phyloP scores from a whole-genome alignment of 2,329 filamentous ascomycete species.

The Diplocarpon rosae region DNA sequence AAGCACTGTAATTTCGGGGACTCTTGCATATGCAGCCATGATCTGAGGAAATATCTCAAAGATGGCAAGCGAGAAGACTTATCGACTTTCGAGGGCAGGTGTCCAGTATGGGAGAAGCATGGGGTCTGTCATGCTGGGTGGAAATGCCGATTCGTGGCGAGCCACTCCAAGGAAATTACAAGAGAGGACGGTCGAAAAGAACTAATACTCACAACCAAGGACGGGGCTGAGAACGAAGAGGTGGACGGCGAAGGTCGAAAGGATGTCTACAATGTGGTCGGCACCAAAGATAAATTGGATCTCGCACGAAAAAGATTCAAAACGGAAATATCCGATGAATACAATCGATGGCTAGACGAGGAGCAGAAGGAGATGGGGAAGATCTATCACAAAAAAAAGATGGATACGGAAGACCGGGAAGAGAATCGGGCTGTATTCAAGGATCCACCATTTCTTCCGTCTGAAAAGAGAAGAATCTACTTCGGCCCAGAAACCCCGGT shows the following conservation, averaged over 20 bases:
- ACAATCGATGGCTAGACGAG: conserved; percentile 66
- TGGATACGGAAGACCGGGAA: conserved; percentile 33
- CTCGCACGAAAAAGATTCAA: conserved; percentile 62
- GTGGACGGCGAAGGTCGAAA: conserved; percentile 36
- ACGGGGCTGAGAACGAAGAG: conserved; percentile 17
- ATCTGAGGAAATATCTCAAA: conserved; percentile 73
- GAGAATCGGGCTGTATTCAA: conserved; percentile 71
- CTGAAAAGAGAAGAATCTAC: conserved; percentile 88
- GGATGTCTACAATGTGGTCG: conserved; percentile 67
- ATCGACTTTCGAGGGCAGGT: conserved; percentile 62
- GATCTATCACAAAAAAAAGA: conserved; percentile 34
- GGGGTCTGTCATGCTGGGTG: conserved; percentile 77
- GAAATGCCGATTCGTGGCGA: conserved; percentile 86
- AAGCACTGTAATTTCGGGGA: conserved; percentile 66
- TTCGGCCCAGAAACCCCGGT: conserved; percentile 89
- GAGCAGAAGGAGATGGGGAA: conserved; percentile 42
- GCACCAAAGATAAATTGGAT: conserved; percentile 58
- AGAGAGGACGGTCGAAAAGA: conserved; percentile 74
- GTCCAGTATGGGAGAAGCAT: conserved; percentile 67
- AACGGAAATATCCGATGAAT: conserved; percentile 64
- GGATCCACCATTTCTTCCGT: conserved; percentile 81
- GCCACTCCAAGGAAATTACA: conserved; percentile 74
- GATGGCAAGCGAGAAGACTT: conserved; percentile 75
- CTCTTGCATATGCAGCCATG: conserved; percentile 71
- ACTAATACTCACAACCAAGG: conserved; percentile 52